Base-by-base conservation (phyloP, 108 stramenopile species). In the Hondaea fermentalgiana region DNA sequence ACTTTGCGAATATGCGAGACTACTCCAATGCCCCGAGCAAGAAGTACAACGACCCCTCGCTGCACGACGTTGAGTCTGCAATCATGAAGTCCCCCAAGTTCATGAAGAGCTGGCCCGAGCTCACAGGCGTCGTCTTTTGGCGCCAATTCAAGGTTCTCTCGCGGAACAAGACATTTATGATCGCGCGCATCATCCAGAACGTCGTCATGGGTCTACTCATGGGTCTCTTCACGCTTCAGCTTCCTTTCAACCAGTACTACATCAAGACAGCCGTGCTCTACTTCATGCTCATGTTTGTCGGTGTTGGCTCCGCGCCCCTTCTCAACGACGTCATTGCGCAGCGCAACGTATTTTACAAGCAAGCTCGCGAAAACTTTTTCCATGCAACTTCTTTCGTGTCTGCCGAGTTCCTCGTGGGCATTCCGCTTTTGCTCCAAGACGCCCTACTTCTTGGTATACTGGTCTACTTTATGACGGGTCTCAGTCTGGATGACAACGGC, bases 331-430 rank as follows among this genome's bases (percentile, higher is more conserved):
- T 95, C 60, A 95, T 95, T 87, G 91, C 94, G 43, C 89, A 90
- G n/a, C 92, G 96, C 14, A 88, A 90, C 5, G 91, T 97, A 6
- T 95, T 96, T 59, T 96, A 96, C 93, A 97, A 97, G 88, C 96
- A 97, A 72, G 93, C 93, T 53, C 95, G 95, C 88, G 94, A 95
- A 0, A 93, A 94, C 69, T 96, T 97, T 87, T 97, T 95, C 90
- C 96, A 95, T 49, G 96, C 97, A 16, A 93, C 19, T 1, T 49
- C n/a, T 29, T 91, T 89, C 87, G 35, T 42, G 12, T 58, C 89
- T 16, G 58, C 58, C 55, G 44, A 25, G 10, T 45, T 29, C 28
- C 49, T 90, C 35, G 6, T 57, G n/a, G 6, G 4, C 23, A 23
- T 87, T 4, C 72, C 90, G 4, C 43, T 91, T 12, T 57, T 88